Evolutionary conservation across 2,329 filamentous ascomycete species (phyloP).

Genomic region (Penicillium janthinellum): DNA sequence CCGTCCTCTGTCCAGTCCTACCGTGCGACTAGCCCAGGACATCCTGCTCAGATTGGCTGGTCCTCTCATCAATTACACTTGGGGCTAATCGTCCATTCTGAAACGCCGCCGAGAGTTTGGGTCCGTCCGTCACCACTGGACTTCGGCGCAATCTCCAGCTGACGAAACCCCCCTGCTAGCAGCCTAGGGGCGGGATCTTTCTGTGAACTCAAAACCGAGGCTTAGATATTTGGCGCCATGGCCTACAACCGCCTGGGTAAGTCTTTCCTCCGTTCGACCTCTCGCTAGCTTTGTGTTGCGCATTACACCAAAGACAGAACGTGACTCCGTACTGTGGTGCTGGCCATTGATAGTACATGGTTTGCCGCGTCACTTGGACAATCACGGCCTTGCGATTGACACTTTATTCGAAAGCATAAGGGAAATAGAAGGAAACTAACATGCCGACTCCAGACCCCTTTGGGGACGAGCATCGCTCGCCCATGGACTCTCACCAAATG

Average conservation of each 20-base stretch:
- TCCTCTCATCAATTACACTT: slow-evolving; percentile 13
- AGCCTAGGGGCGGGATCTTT: slow-evolving; percentile 25
- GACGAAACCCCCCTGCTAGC: slow-evolving; percentile 18
- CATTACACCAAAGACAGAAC: not conserved
- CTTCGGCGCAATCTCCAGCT: slow-evolving; percentile 35
- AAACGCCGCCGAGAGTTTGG: slow-evolving; percentile 26
- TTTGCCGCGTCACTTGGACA: slow-evolving; percentile 4
- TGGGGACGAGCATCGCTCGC: slow-evolving; percentile 44
- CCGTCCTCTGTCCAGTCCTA: not conserved
- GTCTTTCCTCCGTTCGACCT: slow-evolving; percentile 38
- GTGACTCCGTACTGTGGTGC: slow-evolving; percentile 4
- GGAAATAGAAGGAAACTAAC: slow-evolving; percentile 24
- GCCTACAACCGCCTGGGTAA: slow-evolving; percentile 76
- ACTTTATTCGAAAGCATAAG: not conserved
- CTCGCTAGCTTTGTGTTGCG: not conserved
- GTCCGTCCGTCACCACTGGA: slow-evolving; percentile 18
- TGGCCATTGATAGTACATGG: slow-evolving; percentile 11
- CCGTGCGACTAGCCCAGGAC: slow-evolving; percentile 14
- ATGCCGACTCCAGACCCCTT: slow-evolving; percentile 40
- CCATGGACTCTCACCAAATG: slow-evolving; percentile 57
- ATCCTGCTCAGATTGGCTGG: not conserved
- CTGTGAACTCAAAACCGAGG: slow-evolving; percentile 24
- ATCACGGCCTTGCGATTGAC: slow-evolving; percentile 1
- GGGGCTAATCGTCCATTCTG: slow-evolving; percentile 15
- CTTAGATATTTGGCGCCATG: slow-evolving; percentile 28